phyloP scores from a whole-genome alignment of 495 filamentous ascomycete species.

The Neurospora sp. region DNA sequence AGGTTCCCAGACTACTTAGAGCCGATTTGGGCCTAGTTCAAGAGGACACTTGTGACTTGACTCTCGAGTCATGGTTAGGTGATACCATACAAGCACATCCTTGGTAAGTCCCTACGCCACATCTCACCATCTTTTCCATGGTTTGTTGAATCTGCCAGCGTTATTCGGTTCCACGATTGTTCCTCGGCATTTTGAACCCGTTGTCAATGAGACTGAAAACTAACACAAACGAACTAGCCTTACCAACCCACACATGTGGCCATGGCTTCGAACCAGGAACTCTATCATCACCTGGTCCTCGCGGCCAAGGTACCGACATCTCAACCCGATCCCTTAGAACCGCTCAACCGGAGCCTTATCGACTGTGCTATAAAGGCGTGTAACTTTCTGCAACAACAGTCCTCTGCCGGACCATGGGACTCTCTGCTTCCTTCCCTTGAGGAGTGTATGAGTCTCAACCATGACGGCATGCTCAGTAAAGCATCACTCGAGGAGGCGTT shows the following conservation, averaged over 20 bases:
- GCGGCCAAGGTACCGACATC: background rate
- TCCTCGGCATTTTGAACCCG: background rate
- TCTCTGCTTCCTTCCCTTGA: background rate
- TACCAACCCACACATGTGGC: background rate
- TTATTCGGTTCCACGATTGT: background rate
- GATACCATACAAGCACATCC: background rate
- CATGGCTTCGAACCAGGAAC: background rate
- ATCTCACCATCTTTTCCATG: background rate
- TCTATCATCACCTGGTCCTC: background rate
- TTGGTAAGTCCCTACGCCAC: background rate
- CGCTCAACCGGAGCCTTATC: background rate
- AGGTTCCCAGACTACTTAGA: background rate
- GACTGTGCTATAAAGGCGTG: background rate
- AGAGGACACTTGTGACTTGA: background rate
- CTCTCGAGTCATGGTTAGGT: background rate
- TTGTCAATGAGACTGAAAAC: background rate
- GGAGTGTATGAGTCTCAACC: background rate
- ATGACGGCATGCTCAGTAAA: background rate
- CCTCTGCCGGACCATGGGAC: background rate
- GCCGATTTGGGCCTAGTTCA: background rate
- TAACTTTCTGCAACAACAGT: background rate
- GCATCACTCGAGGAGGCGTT: background rate
- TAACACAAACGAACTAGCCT: background rate
- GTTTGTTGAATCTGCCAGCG: background rate
- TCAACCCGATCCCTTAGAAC: background rate